Percentiles rank a stretch among this genome's conserved stretches.
Conservation (phyloP, 306 rosid species). For the Trifolium pratense region DNA sequence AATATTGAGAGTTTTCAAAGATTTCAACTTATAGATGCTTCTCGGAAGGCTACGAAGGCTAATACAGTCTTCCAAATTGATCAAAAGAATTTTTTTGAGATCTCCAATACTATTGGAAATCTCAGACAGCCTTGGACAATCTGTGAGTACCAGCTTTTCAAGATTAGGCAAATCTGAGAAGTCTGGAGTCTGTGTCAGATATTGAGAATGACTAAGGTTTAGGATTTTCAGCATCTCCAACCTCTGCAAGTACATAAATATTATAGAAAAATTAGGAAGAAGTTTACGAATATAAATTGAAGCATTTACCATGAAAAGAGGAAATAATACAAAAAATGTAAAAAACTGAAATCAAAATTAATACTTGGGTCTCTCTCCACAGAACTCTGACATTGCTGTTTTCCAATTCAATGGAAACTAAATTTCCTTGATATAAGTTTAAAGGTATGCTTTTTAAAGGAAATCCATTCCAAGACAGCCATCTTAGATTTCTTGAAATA, state of each 20-base stretch:
- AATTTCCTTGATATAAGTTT: background rate
- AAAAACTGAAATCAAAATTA: background rate
- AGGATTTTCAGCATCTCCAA: background rate
- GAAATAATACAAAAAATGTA: background rate
- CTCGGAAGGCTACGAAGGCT: background rate
- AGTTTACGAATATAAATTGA: background rate
- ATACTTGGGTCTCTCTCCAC: slow-evolving; percentile 1
- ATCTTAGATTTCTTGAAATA: background rate
- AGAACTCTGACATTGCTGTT: background rate
- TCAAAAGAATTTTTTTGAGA: background rate
- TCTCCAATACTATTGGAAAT: background rate
- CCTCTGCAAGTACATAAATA: background rate
- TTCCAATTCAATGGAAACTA: background rate
- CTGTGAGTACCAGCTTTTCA: background rate
- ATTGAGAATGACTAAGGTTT: slow-evolving; percentile 12
- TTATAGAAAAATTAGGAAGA: background rate
- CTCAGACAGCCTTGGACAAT: slow-evolving; percentile 1
- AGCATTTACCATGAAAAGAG: background rate
- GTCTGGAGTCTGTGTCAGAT: background rate
- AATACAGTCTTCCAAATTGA: slow-evolving; percentile 5
- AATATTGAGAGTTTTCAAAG: background rate
- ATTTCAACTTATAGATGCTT: slow-evolving; percentile 13
- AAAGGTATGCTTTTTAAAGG: background rate
- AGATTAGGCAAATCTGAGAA: slow-evolving; percentile 11
- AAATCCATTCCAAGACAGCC: slow-evolving; percentile 5